Percentiles rank a stretch among this genome's conserved stretches.
phyloP scores from a whole-genome alignment of 2,329 filamentous ascomycete species.

The Talaromyces atroroseus region DNA sequence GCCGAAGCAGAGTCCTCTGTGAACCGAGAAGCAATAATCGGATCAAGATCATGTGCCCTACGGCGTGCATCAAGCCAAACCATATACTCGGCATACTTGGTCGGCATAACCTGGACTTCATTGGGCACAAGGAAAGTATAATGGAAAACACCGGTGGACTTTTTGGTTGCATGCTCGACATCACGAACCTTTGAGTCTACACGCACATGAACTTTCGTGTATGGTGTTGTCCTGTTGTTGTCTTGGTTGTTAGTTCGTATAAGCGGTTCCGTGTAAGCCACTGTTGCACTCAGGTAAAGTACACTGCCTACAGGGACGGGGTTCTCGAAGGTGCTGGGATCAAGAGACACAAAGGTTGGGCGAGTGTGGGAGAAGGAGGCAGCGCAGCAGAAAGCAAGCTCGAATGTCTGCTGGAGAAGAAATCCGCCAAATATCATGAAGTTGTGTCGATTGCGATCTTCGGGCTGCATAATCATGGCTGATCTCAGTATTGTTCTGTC shows the following conservation, averaged over 20 bases:
- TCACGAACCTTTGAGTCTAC: constrained; percentile 68
- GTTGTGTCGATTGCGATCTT: constrained; percentile 64
- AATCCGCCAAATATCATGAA: constrained; percentile 78
- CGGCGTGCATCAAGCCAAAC: constrained; percentile 58
- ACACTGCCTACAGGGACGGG: constrained; percentile 71
- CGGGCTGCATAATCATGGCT: constrained; percentile 70
- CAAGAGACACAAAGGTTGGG: constrained; percentile 66
- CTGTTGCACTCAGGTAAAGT: constrained; percentile 65
- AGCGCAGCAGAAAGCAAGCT: constrained; percentile 69
- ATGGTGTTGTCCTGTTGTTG: constrained; percentile 38
- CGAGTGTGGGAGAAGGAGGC: constrained; percentile 64
- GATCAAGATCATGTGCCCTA: constrained; percentile 48
- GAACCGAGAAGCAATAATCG: constrained; percentile 32
- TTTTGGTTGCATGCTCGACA: constrained; percentile 63
- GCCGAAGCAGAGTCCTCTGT: constrained; percentile 21
- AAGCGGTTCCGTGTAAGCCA: constrained; percentile 62
- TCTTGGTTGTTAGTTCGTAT: constrained; percentile 36
- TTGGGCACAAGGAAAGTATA: constrained; percentile 66
- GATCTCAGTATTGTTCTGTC: constrained; percentile 58
- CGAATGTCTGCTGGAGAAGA: constrained; percentile 68
- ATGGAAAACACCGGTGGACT: constrained; percentile 68
- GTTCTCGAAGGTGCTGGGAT: constrained; percentile 69
- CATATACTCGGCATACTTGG: constrained; percentile 60
- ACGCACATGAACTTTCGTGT: constrained; percentile 62
- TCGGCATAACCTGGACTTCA: constrained; percentile 61